A percentile compares a stretch with the other conserved stretches of the same genome.
Conservation (phyloP, 2,329 filamentous ascomycete species). For the Claviceps quebecensis region DNA sequence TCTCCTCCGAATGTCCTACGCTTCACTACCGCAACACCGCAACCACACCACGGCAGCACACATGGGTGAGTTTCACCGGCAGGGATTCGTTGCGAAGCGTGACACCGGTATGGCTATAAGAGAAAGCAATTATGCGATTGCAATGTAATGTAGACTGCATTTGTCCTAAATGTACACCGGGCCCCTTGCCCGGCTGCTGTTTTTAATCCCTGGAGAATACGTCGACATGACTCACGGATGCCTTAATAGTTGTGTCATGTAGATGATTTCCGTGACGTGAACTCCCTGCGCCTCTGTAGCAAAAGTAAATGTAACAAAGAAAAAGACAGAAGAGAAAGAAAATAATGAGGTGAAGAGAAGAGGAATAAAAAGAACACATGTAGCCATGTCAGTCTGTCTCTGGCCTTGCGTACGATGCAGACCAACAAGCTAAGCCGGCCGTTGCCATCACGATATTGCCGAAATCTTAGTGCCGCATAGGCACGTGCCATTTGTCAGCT, state of each 20-base stretch:
- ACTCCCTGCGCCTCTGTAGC: background rate
- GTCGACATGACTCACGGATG: too few species aligned
- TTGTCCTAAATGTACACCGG: background rate
- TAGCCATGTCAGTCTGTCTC: background rate
- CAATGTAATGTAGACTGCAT: background rate
- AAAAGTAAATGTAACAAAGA: background rate
- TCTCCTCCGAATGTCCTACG: background rate
- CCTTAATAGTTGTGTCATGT: background rate
- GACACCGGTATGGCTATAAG: background rate
- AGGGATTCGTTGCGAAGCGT: background rate
- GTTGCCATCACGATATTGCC: background rate
- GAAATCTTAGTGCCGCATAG: background rate
- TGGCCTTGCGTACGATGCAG: background rate
- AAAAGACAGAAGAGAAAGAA: background rate
- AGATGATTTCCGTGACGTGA: background rate
- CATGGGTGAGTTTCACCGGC: background rate
- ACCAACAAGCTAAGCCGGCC: background rate
- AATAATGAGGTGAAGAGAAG: background rate
- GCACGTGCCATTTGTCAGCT: slow-evolving; percentile 21
- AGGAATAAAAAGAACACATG: background rate
- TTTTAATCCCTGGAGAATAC: background rate
- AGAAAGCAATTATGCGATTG: background rate
- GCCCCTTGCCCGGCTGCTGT: background rate
- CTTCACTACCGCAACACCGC: background rate
- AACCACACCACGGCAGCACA: background rate